Conservation (phyloP, 2,329 filamentous ascomycete species). For the Hyphodiscus sp. region DNA sequence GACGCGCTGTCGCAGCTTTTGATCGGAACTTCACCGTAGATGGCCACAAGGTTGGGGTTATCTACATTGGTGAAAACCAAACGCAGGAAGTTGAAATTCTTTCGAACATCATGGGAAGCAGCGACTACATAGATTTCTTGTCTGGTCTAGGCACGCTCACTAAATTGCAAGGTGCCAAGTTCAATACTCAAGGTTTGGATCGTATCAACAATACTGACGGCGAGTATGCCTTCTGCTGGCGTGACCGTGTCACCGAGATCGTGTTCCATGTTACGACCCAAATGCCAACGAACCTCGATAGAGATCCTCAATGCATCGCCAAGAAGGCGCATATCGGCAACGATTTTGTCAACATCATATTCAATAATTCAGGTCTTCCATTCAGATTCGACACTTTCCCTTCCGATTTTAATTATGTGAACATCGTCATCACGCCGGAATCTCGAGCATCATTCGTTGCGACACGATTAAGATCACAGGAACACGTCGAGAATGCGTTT, state of each 20-base stretch:
- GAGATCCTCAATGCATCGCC: conserved; percentile 66
- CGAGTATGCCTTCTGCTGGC: conserved; percentile 86
- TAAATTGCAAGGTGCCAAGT: conserved; percentile 71
- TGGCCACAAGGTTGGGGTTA: conserved; percentile 89
- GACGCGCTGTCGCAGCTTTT: conserved; percentile 69
- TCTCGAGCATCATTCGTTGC: conserved; percentile 71
- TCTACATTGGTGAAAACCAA: conserved; percentile 88
- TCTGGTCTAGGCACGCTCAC: conserved; percentile 76
- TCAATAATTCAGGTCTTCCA: conserved; percentile 88
- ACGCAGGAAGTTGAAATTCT: conserved; percentile 78
- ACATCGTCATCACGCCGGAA: conserved; percentile 90
- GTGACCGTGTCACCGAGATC: conserved; percentile 88
- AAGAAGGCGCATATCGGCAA: conserved; percentile 98
- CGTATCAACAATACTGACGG: conserved; percentile 72
- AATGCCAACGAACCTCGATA: conserved; percentile 83
- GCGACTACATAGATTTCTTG: conserved; percentile 82
- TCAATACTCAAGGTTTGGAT: conserved; percentile 92
- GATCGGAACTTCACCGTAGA: conserved; percentile 87
- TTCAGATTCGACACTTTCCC: conserved; percentile 91
- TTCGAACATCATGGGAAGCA: conserved; percentile 77
- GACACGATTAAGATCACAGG: conserved; percentile 41
- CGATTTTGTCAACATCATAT: conserved; percentile 96
- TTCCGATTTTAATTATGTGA: conserved; percentile 92
- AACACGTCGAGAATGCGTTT: conserved; percentile 44
- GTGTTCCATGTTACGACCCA: conserved; percentile 95